Conservation (phyloP, 768 basidiomycete genomes). For the Agaricus subrufescens region DNA sequence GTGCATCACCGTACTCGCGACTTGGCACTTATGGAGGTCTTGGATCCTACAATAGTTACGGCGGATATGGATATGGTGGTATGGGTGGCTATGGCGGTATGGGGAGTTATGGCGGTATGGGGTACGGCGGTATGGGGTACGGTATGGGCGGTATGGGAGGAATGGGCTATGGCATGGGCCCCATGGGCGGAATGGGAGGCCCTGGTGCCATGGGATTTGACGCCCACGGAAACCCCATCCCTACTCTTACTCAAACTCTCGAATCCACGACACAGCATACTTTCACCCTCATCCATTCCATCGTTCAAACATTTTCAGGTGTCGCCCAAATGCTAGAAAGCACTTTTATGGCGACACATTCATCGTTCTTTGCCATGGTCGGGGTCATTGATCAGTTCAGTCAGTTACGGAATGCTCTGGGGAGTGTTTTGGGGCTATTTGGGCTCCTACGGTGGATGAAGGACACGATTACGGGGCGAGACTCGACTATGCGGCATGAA, state of each 20-base stretch:
- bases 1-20: constrained; percentile 40
- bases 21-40: constrained; percentile 26
- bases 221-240: constrained; percentile 49
- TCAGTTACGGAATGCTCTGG: constrained; percentile 86
- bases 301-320: constrained; percentile 93
- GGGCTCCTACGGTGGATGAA: constrained; percentile 85
- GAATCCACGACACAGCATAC: constrained; percentile 89
- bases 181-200: constrained; percentile 19
- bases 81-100: constrained; percentile 34
- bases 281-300: constrained; percentile 88
- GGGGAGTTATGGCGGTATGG: constrained; percentile 22
- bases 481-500: constrained; percentile 40
- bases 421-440: constrained; percentile 90
- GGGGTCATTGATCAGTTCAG: constrained; percentile 95
- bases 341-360: constrained; percentile 97
- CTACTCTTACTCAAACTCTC: constrained; percentile 80
- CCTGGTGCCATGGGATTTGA: constrained; percentile 21
- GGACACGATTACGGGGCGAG: constrained; percentile 47
- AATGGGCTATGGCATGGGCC: constrained; percentile 26
- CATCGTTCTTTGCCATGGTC: constrained; percentile 93
- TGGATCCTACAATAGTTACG: constrained; percentile 27
- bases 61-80: constrained; percentile 27
- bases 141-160: constrained; percentile 27
- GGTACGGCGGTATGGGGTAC: constrained; percentile 29
- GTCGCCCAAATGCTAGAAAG: constrained; percentile 97